A percentile compares a stretch with the other conserved stretches of the same genome.
Evolutionary conservation across 2,329 filamentous ascomycete species (phyloP).

Genomic region (Trichoderma cornu-damae): DNA sequence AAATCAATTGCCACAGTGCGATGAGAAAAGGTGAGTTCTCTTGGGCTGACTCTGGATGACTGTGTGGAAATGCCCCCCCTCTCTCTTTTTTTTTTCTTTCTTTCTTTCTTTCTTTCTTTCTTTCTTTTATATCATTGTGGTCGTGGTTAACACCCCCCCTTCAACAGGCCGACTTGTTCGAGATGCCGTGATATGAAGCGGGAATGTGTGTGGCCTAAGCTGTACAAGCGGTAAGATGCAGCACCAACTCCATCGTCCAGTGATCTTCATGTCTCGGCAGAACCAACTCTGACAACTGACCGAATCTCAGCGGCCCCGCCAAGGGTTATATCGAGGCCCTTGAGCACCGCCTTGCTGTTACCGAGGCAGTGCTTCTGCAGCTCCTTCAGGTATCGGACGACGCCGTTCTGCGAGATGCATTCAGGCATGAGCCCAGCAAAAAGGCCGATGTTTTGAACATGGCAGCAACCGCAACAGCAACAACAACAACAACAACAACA

Average conservation of each 20-base stretch:
- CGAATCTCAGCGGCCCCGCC: background rate
- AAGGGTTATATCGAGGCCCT: constrained; percentile 13
- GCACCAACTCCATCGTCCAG: background rate
- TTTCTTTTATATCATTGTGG: background rate
- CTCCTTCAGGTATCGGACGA: constrained; percentile 6
- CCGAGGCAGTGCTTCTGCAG: constrained; percentile 9
- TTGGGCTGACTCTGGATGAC: background rate
- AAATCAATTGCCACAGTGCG: background rate
- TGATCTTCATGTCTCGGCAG: background rate
- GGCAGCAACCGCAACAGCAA: background rate
- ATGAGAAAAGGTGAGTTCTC: constrained; percentile 7
- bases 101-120: too few relatives aligned
- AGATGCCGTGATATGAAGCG: constrained; percentile 14
- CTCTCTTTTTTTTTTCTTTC: too few relatives aligned
- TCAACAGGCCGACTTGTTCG: constrained; percentile 7
- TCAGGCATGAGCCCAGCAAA: constrained; percentile 4
- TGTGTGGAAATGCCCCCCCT: background rate
- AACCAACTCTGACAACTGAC: background rate
- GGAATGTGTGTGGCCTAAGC: constrained; percentile 13
- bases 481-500: background rate
- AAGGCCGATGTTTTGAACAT: background rate
- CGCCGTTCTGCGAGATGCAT: background rate
- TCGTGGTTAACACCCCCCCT: background rate
- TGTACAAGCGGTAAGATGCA: constrained; percentile 15
- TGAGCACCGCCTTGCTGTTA: constrained; percentile 11